Evolutionary conservation across 2,329 filamentous ascomycete species (phyloP).

Genomic region (Colletotrichum viniferum): DNA sequence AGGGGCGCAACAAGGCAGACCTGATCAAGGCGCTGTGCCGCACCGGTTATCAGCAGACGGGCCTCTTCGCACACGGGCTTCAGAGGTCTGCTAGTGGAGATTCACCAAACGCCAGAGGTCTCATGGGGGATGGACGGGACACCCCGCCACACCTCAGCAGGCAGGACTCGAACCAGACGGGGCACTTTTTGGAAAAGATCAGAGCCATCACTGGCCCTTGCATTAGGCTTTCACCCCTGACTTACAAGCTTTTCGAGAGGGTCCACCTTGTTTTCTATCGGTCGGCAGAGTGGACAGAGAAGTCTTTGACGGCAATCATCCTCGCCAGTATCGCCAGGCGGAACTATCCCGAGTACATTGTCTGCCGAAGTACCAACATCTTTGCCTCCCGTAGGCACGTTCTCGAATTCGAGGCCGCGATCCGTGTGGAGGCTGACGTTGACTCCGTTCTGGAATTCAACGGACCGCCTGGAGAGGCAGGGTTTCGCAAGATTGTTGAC

Average conservation of each 20-base stretch:
- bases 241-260: slow-evolving; percentile 85
- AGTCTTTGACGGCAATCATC: slow-evolving; percentile 93
- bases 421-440: slow-evolving; percentile 80
- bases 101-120: slow-evolving; percentile 51
- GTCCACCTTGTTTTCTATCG: slow-evolving; percentile 96
- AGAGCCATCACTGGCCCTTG: slow-evolving; percentile 79
- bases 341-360: slow-evolving; percentile 89
- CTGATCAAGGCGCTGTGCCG: slow-evolving; percentile 75
- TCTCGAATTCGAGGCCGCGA: slow-evolving; percentile 86
- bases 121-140: slow-evolving; percentile 30
- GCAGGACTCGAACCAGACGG: slow-evolving; percentile 66
- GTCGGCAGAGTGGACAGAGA: slow-evolving; percentile 96
- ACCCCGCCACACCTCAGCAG: slow-evolving; percentile 30
- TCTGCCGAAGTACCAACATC: slow-evolving; percentile 87
- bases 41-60: slow-evolving; percentile 75
- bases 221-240: slow-evolving; percentile 75
- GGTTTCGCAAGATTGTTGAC: slow-evolving; percentile 70
- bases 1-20: slow-evolving; percentile 87
- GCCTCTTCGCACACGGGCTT: slow-evolving; percentile 72
- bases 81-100: slow-evolving; percentile 67
- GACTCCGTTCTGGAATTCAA: slow-evolving; percentile 84
- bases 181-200: slow-evolving; percentile 79
- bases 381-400: slow-evolving; percentile 78
- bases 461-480: slow-evolving; percentile 69
- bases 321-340: slow-evolving; percentile 86